Percentiles rank a stretch among this genome's conserved stretches.
These are phyloP conservation scores for Pyrenophora tritici-repentis DNA, from an alignment of 2,329 filamentous ascomycete genomes.

Conservation along the genomic window DNA sequence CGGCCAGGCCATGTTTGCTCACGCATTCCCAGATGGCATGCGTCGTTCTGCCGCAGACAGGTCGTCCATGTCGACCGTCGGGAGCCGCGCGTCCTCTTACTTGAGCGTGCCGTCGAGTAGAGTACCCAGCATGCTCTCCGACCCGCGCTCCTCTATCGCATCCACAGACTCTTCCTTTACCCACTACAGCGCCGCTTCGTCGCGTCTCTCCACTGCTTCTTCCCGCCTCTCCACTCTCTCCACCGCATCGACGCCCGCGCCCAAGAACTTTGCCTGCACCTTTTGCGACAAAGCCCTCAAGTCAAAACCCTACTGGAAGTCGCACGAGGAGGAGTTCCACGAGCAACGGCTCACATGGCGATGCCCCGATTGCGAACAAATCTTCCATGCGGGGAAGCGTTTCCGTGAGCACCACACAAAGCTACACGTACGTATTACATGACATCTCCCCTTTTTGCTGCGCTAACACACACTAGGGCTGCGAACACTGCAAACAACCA, in stretches of 20 bases:
- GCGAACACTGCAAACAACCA: conserved; percentile 68
- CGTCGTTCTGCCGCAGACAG: conserved; percentile 40
- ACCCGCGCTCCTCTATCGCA: conserved; percentile 45
- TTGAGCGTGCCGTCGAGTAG: conserved; percentile 46
- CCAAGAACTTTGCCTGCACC: conserved; percentile 52
- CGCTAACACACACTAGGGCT: conserved; percentile 45
- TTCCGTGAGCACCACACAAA: conserved; percentile 72
- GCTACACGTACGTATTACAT: conserved; percentile 57
- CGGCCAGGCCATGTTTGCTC: conserved; percentile 22
- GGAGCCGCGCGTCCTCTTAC: conserved; percentile 45
- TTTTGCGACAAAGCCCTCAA: conserved; percentile 67
- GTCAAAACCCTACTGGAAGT: conserved; percentile 72
- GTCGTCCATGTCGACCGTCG: conserved; percentile 45
- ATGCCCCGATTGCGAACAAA: conserved; percentile 70
- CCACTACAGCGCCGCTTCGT: conserved; percentile 45
- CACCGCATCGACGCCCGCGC: conserved; percentile 37
- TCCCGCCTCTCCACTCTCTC: conserved; percentile 46
- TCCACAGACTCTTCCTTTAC: conserved; percentile 47
- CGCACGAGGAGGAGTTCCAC: conserved; percentile 72
- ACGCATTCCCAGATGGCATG: conserved; percentile 41
- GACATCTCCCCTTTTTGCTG: no score
- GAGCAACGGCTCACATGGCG: conserved; percentile 71
- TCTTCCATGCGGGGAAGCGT: conserved; percentile 70
- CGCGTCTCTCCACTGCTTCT: conserved; percentile 45
- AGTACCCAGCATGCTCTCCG: conserved; percentile 46